Evolutionary conservation across 2,329 filamentous ascomycete species (phyloP).

Genomic region (Pyricularia grisea): DNA sequence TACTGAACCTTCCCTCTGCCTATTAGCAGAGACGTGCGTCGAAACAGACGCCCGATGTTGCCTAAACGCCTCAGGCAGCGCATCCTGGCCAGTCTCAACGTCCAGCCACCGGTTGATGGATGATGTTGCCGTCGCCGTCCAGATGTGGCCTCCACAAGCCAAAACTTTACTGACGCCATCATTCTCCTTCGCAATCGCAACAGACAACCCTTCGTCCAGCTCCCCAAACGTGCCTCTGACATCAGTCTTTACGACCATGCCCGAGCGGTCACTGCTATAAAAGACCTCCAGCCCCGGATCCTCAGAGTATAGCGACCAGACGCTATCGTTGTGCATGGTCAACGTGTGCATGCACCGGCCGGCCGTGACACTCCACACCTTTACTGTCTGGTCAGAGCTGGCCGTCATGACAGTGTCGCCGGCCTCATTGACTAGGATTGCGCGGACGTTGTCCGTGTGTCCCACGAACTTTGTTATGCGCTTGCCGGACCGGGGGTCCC

Average conservation of each 20-base stretch:
- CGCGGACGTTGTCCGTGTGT: conserved; percentile 88
- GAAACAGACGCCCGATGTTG: conserved; percentile 38
- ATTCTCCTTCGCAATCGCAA: conserved; percentile 89
- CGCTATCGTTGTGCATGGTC: conserved; percentile 97
- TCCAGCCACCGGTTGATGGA: conserved; percentile 90
- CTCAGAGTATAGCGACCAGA: conserved; percentile 91
- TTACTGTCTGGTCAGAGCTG: conserved; percentile 93
- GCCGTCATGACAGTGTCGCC: conserved; percentile 90
- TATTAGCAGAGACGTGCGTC: conserved; percentile 26
- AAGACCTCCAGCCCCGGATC: conserved; percentile 80
- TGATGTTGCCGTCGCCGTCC: conserved; percentile 83
- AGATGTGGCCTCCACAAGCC: conserved; percentile 66
- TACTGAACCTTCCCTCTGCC: conserved; percentile 14
- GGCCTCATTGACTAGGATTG: conserved; percentile 80
- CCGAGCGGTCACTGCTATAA: conserved; percentile 89
- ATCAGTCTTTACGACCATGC: conserved; percentile 93
- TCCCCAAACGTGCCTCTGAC: conserved; percentile 63
- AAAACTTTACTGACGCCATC: conserved; percentile 65
- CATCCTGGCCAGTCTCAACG: conserved; percentile 67
- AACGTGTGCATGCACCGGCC: conserved; percentile 96
- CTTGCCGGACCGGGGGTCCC: conserved; percentile 84
- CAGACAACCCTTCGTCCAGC: conserved; percentile 78
- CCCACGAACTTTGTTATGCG: conserved; percentile 93
- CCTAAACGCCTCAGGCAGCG: conserved; percentile 47
- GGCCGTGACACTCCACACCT: conserved; percentile 93